phyloP scores from a whole-genome alignment of 495 filamentous ascomycete genomes.

The Filosporella fistucella region DNA sequence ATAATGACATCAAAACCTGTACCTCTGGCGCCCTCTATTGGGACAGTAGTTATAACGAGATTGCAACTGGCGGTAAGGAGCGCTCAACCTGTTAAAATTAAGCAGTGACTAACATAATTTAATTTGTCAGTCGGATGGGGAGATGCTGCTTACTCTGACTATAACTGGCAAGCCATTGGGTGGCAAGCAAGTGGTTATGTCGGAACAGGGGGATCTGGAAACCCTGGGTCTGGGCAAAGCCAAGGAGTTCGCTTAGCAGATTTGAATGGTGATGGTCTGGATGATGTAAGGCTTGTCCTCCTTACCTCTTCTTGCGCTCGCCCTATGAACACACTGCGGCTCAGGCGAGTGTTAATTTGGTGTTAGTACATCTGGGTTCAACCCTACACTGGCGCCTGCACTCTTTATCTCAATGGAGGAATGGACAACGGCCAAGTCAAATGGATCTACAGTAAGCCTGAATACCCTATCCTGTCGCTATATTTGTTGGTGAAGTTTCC shows the following conservation, averaged over 20 bases:
- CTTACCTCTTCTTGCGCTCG: no score
- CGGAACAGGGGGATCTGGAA: not conserved
- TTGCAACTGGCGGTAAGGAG: no score
- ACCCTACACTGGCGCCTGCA: slow-evolving; percentile 8
- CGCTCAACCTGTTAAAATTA: no score
- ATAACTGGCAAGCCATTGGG: slow-evolving; percentile 1
- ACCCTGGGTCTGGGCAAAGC: not conserved
- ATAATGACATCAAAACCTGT: no score
- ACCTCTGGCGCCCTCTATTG: no score
- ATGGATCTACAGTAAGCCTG: no score
- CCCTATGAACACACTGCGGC: no score
- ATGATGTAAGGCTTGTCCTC: no score
- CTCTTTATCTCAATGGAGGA: slow-evolving; percentile 6
- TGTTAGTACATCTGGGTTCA: slow-evolving; percentile 10
- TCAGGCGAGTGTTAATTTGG: no score
- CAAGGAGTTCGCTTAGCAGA: slow-evolving; percentile 7
- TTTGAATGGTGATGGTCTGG: slow-evolving; percentile 12
- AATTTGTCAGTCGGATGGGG: slow-evolving; percentile 4
- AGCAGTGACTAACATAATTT: no score
- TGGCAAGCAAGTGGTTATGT: not conserved
- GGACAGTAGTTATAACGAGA: not conserved
- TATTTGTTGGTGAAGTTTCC: no score
- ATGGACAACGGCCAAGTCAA: not conserved
- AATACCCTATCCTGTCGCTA: no score
- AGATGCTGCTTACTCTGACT: not conserved